These are phyloP conservation scores for Vigna hirtella DNA, from an alignment of 306 rosid species.

Conservation along the genomic window DNA sequence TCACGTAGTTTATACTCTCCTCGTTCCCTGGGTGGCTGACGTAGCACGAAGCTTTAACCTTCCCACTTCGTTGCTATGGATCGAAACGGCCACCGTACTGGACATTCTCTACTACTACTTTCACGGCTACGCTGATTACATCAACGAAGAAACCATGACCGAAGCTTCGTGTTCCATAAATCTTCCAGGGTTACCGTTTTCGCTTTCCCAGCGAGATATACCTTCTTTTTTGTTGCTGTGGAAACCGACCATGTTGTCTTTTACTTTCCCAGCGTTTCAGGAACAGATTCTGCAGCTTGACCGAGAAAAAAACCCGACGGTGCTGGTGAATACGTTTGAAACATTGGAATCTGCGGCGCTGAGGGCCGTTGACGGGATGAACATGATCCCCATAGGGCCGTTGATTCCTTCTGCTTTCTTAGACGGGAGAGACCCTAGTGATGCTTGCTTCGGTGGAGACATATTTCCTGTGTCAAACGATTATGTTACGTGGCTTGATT, in stretches of 20 bases:
- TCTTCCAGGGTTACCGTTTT: conserved; percentile 38
- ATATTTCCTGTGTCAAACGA: neutral
- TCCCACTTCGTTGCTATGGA: conserved; percentile 39
- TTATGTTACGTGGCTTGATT: conserved; percentile 55
- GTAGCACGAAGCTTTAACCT: conserved; percentile 32
- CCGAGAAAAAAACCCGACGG: neutral
- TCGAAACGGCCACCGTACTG: conserved; percentile 47
- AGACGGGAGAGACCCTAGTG: conserved; percentile 45
- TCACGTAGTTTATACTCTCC: conserved; percentile 39
- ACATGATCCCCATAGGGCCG: conserved; percentile 58
- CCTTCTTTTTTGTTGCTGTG: conserved; percentile 32
- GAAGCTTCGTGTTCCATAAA: neutral
- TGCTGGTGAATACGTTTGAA: conserved; percentile 47
- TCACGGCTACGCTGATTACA: conserved; percentile 29
- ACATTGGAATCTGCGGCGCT: conserved; percentile 41
- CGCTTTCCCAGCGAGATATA: neutral
- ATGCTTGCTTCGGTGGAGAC: conserved; percentile 53
- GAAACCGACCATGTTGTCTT: neutral
- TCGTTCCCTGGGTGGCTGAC: conserved; percentile 50
- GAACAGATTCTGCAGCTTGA: conserved; percentile 37
- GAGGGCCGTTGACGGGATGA: conserved; percentile 9
- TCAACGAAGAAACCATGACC: neutral
- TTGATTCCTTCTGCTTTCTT: conserved; percentile 53
- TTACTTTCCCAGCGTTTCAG: conserved; percentile 4
- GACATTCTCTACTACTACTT: conserved; percentile 46